These are phyloP conservation scores for Russula earlei DNA, from an alignment of 768 basidiomycete genomes.

Conservation along the genomic window DNA sequence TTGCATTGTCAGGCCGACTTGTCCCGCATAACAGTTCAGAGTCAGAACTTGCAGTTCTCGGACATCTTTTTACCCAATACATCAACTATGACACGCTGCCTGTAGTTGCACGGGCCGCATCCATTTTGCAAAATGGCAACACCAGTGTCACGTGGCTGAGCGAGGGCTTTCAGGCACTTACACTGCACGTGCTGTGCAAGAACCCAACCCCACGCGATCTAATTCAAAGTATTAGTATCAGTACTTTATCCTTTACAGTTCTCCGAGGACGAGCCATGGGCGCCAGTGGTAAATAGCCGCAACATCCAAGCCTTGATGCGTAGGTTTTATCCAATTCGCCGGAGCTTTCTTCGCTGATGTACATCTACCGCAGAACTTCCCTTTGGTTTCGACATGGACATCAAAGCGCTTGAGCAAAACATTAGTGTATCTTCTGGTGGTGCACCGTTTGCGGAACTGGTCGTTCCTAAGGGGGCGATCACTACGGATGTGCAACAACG, in stretches of 20 bases:
- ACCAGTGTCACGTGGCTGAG: constrained; percentile 58
- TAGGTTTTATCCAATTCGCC: constrained; percentile 25
- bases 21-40: constrained; percentile 39
- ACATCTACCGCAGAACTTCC: constrained; percentile 43
- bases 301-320: constrained; percentile 51
- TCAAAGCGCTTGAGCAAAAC: constrained; percentile 50
- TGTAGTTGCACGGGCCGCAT: constrained; percentile 50
- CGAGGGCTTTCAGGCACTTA: constrained; percentile 45
- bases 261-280: constrained; percentile 44
- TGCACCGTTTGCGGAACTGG: constrained; percentile 48
- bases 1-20: constrained; percentile 49
- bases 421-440: constrained; percentile 45
- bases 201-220: constrained; percentile 45
- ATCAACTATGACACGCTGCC: constrained; percentile 52
- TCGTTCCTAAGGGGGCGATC: constrained; percentile 46
- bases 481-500: constrained; percentile 54
- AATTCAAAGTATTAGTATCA: constrained; percentile 56
- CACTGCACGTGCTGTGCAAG: constrained; percentile 55
- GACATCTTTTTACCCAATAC: constrained; percentile 60
- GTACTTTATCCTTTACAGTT: constrained; percentile 49
- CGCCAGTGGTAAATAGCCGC: constrained; percentile 46
- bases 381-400: constrained; percentile 62
- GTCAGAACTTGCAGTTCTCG: constrained; percentile 38
- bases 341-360: neutral
- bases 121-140: constrained; percentile 49